Conservation (phyloP, 139 green algal species). For the Trebouxia sp. region DNA sequence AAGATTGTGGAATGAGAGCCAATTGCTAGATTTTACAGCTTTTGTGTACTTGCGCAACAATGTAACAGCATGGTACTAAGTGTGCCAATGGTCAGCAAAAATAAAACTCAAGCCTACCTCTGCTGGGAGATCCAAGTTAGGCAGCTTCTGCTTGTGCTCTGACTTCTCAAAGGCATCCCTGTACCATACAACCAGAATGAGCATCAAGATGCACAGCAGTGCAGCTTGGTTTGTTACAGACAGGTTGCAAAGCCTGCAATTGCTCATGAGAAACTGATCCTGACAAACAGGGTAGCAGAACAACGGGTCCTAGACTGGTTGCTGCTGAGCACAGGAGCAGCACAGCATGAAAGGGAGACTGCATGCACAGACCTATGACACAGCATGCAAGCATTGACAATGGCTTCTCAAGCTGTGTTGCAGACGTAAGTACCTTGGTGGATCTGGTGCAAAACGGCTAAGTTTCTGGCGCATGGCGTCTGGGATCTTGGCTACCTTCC, state of each 20-base stretch:
- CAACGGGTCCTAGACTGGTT: no score
- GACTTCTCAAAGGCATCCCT: slow-evolving; percentile 43
- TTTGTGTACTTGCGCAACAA: not conserved
- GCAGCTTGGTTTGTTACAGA: no score
- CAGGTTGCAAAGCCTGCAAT: not conserved
- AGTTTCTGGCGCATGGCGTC: slow-evolving; percentile 64
- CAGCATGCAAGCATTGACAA: no score
- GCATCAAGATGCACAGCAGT: not conserved
- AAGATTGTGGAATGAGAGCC: no score
- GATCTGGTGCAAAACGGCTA: slow-evolving; percentile 45
- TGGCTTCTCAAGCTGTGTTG: no score
- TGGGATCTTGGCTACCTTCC: slow-evolving; percentile 76
- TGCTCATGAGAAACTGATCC: not conserved
- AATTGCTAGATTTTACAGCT: no score
- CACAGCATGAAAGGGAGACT: no score
- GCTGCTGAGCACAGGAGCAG: no score
- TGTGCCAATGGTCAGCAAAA: not conserved
- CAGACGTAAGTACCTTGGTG: slow-evolving; percentile 5
- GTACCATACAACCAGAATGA: not conserved
- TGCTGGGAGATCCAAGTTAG: slow-evolving; percentile 43
- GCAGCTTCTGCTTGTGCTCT: slow-evolving; percentile 61
- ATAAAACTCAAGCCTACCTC: slow-evolving; percentile 14
- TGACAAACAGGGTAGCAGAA: not conserved
- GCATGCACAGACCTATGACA: no score
- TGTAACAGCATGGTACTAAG: not conserved